A percentile compares a stretch with the other conserved stretches of the same genome.
Conservation (phyloP, 2,329 filamentous ascomycete genomes). For the Penicillium sp. region DNA sequence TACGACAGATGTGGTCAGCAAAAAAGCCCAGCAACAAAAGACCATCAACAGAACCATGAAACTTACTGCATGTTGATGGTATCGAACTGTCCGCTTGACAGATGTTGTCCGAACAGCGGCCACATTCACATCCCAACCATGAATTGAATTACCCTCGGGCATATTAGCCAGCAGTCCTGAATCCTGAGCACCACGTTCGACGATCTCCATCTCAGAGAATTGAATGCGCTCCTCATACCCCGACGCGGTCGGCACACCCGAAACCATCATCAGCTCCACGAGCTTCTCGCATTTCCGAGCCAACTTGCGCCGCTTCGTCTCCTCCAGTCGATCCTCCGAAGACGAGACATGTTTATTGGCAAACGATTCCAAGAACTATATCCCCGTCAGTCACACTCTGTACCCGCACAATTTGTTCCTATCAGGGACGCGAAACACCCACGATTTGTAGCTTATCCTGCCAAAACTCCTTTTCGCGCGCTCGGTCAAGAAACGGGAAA, state of each 20-base stretch:
- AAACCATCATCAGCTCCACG: slow-evolving; percentile 99
- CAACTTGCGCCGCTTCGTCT: slow-evolving; percentile 88
- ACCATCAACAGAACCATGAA: neutral
- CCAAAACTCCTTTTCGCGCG: slow-evolving; percentile 98
- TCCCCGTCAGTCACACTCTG: slow-evolving; percentile 1
- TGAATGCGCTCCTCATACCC: slow-evolving; percentile 95
- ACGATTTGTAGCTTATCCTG: slow-evolving; percentile 94
- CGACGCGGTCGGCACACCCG: slow-evolving; percentile 85
- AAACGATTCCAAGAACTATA: slow-evolving; percentile 88
- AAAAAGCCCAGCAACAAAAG: neutral
- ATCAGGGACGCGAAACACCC: slow-evolving; percentile 35
- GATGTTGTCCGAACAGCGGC: slow-evolving; percentile 74
- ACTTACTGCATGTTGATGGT: slow-evolving; percentile 82
- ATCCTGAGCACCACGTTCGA: slow-evolving; percentile 86
- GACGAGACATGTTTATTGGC: slow-evolving; percentile 95
- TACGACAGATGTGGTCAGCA: slow-evolving; percentile 28
- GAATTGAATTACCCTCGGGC: slow-evolving; percentile 83
- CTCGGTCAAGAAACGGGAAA: slow-evolving; percentile 94
- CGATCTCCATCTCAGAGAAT: slow-evolving; percentile 93
- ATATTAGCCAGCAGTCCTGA: slow-evolving; percentile 76
- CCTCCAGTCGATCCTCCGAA: slow-evolving; percentile 88
- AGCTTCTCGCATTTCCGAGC: slow-evolving; percentile 89
- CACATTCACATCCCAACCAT: slow-evolving; percentile 95
- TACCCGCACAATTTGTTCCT: neutral
- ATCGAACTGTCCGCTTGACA: slow-evolving; percentile 74